Evolutionary conservation across 140 eudicot species (phyloP).

Genomic region (Stevia rebaudiana): DNA sequence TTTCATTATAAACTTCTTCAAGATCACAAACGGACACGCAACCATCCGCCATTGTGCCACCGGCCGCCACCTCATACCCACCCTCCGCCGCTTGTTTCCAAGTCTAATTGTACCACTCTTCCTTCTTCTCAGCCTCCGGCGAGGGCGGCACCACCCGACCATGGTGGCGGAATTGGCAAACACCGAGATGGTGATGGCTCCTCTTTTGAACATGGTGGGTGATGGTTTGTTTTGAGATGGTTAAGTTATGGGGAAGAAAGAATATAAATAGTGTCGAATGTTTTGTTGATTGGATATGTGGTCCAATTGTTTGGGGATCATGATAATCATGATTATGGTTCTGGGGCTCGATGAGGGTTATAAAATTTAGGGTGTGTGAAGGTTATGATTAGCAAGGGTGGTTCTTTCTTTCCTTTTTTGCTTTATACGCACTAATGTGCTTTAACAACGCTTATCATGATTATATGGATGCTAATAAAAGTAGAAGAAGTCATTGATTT

Average conservation of each 20-base stretch:
- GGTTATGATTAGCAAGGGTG: constrained; percentile 38
- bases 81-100: constrained; percentile 42
- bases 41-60: constrained; percentile 45
- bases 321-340: constrained; percentile 28
- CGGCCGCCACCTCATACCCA: constrained; percentile 38
- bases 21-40: constrained; percentile 32
- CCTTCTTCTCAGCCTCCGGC: constrained; percentile 32
- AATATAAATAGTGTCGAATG: constrained; percentile 17
- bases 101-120: constrained; percentile 34
- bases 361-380: constrained; percentile 34
- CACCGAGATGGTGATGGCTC: constrained; percentile 37
- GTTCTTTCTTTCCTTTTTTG: neutral
- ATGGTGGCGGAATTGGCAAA: constrained; percentile 45
- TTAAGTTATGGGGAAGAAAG: neutral
- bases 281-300: constrained; percentile 14
- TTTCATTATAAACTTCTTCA: constrained; percentile 37
- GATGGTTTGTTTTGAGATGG: neutral
- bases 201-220: constrained; percentile 35
- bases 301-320: constrained; percentile 15
- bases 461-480: constrained; percentile 6
- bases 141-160: constrained; percentile 56
- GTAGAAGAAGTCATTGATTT: neutral
- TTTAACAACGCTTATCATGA: constrained; percentile 14
- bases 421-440: constrained; percentile 15
- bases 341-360: constrained; percentile 29